Evolutionary conservation across 2,329 filamentous ascomycete species (phyloP), one percentile per base, ranked within the genome.

Genomic region (Cladophialophora carrionii): DNA sequence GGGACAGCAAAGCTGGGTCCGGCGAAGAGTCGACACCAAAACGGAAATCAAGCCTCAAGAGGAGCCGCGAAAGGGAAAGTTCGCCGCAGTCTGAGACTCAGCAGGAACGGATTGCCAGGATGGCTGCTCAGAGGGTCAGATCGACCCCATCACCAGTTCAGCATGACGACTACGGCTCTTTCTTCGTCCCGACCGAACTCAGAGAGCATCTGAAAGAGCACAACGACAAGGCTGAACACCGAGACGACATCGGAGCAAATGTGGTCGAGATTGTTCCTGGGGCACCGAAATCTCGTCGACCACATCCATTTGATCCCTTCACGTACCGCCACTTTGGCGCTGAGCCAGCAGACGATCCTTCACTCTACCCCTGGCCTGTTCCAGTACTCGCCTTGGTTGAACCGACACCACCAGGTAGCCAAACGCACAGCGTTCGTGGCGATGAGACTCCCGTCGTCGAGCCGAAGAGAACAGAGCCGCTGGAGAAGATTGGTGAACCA

Each of bases 321-420:
- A 54, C 61, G 17, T 73, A 73, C 63, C 64, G 64, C 20, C 68
- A 61, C 7, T 73, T 71, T 37, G 71, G 70, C n/a, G 34, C 68
- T 12, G 57, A 65, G 24, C 10, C 55, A 9, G 60, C 69, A 24
- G 64, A 73, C 59, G 71, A 73, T 61, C 71, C 71, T 12, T 53
- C 46, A 4, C 57, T 61, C 31, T 54, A 67, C 37, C 78, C 78
- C 17, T 83, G 78, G 76, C 74, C 76, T 20, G 81, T 87, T 22
- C 85, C 85, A 10, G 74, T 72, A n/a, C 76, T 88, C 17, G 84
- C 83, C 51, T 75, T 87, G 26, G 85, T 86, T 60, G 80, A 83
- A 54, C 83, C 85, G 2, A 87, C 85, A 6, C 85, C 85, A 22
- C 82, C 83, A 9, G 61, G 60, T 12, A 72, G 70, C 51, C 61